Percentiles rank a stretch among this genome's conserved stretches.
Conservation (phyloP, 2,329 filamentous ascomycete species). For the Hymenoscyphus albidus region DNA sequence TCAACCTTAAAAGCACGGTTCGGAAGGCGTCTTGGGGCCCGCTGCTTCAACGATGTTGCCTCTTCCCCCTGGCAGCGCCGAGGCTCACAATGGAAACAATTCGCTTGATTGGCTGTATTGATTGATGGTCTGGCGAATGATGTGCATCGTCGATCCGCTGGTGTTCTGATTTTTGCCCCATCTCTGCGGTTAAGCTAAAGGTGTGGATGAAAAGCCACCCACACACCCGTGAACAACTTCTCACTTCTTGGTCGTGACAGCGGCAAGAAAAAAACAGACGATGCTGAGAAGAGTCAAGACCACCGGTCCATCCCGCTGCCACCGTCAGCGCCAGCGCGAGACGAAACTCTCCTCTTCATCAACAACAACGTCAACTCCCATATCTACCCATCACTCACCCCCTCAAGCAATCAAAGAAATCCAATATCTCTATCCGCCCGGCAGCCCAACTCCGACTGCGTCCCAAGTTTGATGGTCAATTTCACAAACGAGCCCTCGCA, state of each 20-base stretch:
- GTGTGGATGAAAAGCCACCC: neutral
- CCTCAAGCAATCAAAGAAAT: neutral
- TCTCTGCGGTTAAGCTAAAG: neutral
- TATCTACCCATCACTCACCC: neutral
- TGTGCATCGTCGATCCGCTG: constrained; percentile 2
- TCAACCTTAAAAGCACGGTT: neutral
- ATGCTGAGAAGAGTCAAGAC: neutral
- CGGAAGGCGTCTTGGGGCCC: neutral
- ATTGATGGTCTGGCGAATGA: neutral
- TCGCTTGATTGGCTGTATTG: neutral
- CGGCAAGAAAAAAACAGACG: neutral
- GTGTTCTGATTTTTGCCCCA: neutral
- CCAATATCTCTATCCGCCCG: neutral
- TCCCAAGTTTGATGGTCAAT: neutral
- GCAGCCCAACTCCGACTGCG: neutral
- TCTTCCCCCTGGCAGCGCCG: neutral
- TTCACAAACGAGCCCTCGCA: neutral
- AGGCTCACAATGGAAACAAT: neutral
- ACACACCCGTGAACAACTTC: too few relatives aligned
- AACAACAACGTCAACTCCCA: neutral
- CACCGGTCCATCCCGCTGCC: neutral
- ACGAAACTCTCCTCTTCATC: neutral
- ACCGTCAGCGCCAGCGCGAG: neutral
- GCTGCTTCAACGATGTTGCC: neutral
- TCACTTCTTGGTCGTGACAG: neutral